A percentile compares a stretch with the other conserved stretches of the same genome.
These are phyloP conservation scores for Serendipita sp. DNA, from an alignment of 768 basidiomycete species.

Conservation along the genomic window DNA sequence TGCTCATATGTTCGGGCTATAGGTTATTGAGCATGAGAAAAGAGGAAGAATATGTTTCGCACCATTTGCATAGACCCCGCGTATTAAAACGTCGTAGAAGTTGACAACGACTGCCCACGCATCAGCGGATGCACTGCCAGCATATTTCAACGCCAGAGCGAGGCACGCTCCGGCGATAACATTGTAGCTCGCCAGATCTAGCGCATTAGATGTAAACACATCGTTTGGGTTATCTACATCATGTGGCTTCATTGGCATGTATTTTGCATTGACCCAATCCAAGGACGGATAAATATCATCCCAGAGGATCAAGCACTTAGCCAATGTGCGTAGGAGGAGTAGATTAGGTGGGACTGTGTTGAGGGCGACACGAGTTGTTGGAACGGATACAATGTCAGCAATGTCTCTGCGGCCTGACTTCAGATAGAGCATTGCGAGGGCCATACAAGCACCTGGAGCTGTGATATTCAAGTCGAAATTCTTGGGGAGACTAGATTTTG, in stretches of 20 bases:
- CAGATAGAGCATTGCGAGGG: constrained; percentile 85
- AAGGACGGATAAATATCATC: constrained; percentile 49
- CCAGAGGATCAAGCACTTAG: constrained; percentile 76
- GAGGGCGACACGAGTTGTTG: constrained; percentile 60
- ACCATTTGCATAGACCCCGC: constrained; percentile 55
- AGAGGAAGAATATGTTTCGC: constrained; percentile 15
- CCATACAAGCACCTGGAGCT: constrained; percentile 79
- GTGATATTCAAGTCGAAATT: constrained; percentile 78
- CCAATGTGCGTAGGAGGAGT: constrained; percentile 63
- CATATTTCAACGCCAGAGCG: constrained; percentile 79
- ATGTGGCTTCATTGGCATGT: constrained; percentile 38
- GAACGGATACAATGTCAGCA: constrained; percentile 70
- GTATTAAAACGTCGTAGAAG: constrained; percentile 66
- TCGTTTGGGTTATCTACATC: constrained; percentile 38
- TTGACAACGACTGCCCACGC: constrained; percentile 71
- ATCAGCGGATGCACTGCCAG: constrained; percentile 81
- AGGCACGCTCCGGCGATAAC: constrained; percentile 86
- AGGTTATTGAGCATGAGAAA: constrained; percentile 6
- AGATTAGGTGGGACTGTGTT: constrained; percentile 82
- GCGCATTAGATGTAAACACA: constrained; percentile 20
- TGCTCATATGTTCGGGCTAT: constrained; percentile 68
- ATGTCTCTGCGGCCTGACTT: constrained; percentile 71
- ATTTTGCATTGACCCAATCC: constrained; percentile 53
- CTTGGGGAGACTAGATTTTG: constrained; percentile 15
- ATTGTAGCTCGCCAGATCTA: constrained; percentile 83